Conservation (phyloP, 345 rosid genomes). For the Dipteronia dyeriana region DNA sequence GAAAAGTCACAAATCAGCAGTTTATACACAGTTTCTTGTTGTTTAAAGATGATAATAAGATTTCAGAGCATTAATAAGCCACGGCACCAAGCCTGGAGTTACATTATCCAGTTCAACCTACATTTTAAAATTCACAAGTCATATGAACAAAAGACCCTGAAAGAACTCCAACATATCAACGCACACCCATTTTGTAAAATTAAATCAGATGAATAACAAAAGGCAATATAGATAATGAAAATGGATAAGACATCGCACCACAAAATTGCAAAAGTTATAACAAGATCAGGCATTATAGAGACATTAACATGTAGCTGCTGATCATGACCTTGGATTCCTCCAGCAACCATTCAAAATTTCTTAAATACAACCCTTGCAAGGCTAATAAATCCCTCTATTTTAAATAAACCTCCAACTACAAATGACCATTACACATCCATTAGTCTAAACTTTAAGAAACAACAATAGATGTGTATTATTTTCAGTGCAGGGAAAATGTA, state of each 20-base stretch:
- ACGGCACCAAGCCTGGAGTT: not conserved
- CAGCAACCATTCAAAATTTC: not conserved
- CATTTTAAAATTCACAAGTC: not conserved
- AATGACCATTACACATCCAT: not conserved
- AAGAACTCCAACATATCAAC: not conserved
- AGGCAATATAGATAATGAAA: not conserved
- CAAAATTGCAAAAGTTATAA: not conserved
- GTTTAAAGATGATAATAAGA: not conserved
- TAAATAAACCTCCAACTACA: not conserved
- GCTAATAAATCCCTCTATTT: not conserved
- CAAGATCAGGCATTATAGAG: not conserved
- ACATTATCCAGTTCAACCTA: not conserved
- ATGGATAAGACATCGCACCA: not conserved
- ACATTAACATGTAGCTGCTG: not conserved
- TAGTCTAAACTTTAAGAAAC: not conserved
- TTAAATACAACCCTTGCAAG: not conserved
- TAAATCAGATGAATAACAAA: not conserved
- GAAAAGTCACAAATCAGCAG: constrained; percentile 8
- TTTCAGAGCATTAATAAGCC: not conserved
- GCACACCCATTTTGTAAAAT: not conserved
- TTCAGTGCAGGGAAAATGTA: not conserved
- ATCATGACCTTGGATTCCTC: not conserved
- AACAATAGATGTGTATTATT: not conserved
- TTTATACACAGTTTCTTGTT: not conserved
- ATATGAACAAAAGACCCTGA: not conserved